phyloP scores from a whole-genome alignment of 2,329 filamentous ascomycete genomes.

The Bipolaris zeicola region DNA sequence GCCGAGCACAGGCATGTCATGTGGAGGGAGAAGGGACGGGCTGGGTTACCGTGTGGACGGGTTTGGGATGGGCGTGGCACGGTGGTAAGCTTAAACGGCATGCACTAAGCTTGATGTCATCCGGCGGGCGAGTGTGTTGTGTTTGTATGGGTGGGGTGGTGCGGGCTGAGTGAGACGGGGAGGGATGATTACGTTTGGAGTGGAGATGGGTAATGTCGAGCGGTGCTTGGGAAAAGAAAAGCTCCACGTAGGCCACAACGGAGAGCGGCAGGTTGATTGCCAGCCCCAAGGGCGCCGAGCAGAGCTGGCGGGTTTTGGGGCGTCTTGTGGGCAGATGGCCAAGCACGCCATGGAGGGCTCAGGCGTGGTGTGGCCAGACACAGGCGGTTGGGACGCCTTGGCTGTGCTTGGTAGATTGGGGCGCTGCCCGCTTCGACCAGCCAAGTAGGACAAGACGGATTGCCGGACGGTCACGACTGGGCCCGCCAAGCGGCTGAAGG shows the following conservation, averaged over 20 bases:
- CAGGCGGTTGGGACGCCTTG: constrained; percentile 25
- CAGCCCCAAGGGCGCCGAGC: constrained; percentile 10
- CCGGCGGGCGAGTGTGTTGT: constrained; percentile 20
- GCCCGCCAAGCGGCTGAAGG: constrained; percentile 39
- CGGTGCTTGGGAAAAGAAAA: too few relatives aligned
- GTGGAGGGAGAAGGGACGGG: not conserved
- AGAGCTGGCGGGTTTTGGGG: not conserved
- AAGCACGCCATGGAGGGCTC: constrained; percentile 22
- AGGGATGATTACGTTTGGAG: constrained; percentile 35
- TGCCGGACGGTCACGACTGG: constrained; percentile 27
- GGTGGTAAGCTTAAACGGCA: constrained; percentile 44
- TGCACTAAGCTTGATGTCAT: constrained; percentile 39
- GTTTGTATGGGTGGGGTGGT: too few relatives aligned
- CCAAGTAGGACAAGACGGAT: constrained; percentile 37
- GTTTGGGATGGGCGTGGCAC: constrained; percentile 33
- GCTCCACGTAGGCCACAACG: constrained; percentile 23
- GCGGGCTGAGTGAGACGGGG: constrained; percentile 24
- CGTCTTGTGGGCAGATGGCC: constrained; percentile 28
- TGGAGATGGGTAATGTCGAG: constrained; percentile 22
- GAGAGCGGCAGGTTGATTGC: not conserved
- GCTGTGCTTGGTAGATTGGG: constrained; percentile 26
- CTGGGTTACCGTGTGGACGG: constrained; percentile 34
- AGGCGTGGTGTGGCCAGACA: constrained; percentile 15
- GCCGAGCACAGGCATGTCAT: too few relatives aligned
- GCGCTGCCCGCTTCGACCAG: constrained; percentile 3